Conservation (phyloP, 192 early-diverging fungal genomes). For the Coemansia interrupta region DNA sequence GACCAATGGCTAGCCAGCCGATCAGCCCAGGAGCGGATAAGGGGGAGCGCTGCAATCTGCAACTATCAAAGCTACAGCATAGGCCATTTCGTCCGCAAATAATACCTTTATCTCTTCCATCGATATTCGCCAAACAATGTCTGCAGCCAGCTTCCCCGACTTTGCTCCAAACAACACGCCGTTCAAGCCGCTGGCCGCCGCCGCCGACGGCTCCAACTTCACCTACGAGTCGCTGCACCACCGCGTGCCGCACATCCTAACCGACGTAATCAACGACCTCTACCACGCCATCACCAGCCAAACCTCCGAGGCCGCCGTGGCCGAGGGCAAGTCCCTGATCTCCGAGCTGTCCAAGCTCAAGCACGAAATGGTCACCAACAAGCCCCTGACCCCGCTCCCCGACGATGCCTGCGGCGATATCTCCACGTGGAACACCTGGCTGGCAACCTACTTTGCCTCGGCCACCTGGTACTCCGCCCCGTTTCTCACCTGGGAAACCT, state of each 20-base stretch:
- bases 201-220: slow-evolving; percentile 63
- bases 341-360: slow-evolving; percentile 63
- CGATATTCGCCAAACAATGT: not conserved
- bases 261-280: slow-evolving; percentile 71
- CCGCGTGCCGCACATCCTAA: slow-evolving; percentile 81
- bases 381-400: slow-evolving; percentile 51
- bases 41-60: no score
- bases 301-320: slow-evolving; percentile 25
- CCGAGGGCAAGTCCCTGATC: slow-evolving; percentile 69
- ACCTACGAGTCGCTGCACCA: slow-evolving; percentile 72
- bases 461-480: slow-evolving; percentile 71
- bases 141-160: not conserved
- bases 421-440: slow-evolving; percentile 62
- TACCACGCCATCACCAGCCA: slow-evolving; percentile 53
- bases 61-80: no score
- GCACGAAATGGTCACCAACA: slow-evolving; percentile 70
- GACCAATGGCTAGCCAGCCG: no score
- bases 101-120: not conserved
- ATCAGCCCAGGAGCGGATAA: no score
- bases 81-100: no score
- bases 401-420: slow-evolving; percentile 56
- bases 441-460: slow-evolving; percentile 54
- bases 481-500: slow-evolving; percentile 84
- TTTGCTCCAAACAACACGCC: slow-evolving; percentile 57
- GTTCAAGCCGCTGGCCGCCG: slow-evolving; percentile 60